Base-by-base conservation (phyloP, 129 eudicot species). In the Artemisia tridentata region DNA sequence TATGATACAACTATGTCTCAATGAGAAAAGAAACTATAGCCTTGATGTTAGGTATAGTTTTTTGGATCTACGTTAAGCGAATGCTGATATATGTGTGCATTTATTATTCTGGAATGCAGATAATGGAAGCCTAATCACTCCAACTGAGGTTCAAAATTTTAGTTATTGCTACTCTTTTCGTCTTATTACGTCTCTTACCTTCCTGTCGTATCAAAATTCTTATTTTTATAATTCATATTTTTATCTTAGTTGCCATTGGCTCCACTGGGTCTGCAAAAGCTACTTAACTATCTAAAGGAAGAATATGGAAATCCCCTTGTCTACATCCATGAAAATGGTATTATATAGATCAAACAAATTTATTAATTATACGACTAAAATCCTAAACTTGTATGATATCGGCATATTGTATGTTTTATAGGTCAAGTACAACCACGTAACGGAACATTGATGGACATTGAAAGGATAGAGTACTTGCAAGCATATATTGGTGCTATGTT, bases 261-360 rank as follows among this genome's bases (percentile, higher is more conserved):
- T 23, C 84, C 90, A 47, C 48, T 56, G 80, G 84, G 96, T 56
- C 75, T 91, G 48, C 23, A 67, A 29, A 83, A 55, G 71, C 68
- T 86, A 34, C 84, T 91, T 60, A 85, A 76, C 76, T 79, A 86
- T 71, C 60, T 88, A 29, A 91, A 91, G 84, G 72, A 80, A 69
- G 75, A 43, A 56, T 91, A 91, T 65, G 84, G 76, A 3, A 86
- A 91, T 78, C 96, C 92, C 52, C 93, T 88, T 16, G 70, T 88
- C 74, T 88, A 91, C 83, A 83, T 91, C 59, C 90, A 91, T 38
- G 97, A 91, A 77, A 91, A 91, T 77, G 97, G 97, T 91, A 70
- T 6, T 34, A 34, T 34, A 5, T 34, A 6, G 41, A 34, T 34
- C 0, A 34, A 34, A 5, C 6, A 31, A 31, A 31, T 31, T 0